These are phyloP conservation scores for Irpex lacteus DNA, from an alignment of 1,284 basidiomycete species.

Conservation along the genomic window DNA sequence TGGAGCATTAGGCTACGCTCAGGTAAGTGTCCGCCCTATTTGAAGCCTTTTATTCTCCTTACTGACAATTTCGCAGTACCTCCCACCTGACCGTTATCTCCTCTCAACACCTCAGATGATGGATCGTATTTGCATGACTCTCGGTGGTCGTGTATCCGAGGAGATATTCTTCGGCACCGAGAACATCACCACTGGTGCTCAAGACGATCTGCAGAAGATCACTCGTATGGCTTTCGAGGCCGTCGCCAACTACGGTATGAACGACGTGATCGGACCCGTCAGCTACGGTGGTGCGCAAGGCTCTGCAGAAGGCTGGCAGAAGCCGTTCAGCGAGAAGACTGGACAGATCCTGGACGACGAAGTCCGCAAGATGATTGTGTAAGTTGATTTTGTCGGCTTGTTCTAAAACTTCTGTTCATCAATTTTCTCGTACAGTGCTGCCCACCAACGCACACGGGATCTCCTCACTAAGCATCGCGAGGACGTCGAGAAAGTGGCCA, in stretches of 20 bases:
- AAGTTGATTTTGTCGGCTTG: conserved; percentile 24
- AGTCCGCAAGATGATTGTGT: conserved; percentile 95
- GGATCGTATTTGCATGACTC: conserved; percentile 98
- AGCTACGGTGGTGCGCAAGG: conserved; percentile 88
- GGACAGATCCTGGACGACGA: conserved; percentile 90
- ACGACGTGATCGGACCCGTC: conserved; percentile 90
- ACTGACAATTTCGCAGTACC: conserved; percentile 56
- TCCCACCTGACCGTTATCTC: conserved; percentile 95
- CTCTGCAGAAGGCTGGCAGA: conserved; percentile 88
- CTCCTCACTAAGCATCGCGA: conserved; percentile 81
- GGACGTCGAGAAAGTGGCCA: conserved; percentile 94
- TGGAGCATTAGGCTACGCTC: conserved; percentile 95
- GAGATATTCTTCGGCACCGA: conserved; percentile 96
- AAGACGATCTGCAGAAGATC: conserved; percentile 97
- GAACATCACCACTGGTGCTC: conserved; percentile 96
- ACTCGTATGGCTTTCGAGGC: conserved; percentile 98
- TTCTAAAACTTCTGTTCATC: no score
- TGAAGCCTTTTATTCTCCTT: no score
- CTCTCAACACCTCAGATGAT: conserved; percentile 93
- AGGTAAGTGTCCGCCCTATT: no score
- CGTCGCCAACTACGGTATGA: conserved; percentile 96
- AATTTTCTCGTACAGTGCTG: conserved; percentile 44
- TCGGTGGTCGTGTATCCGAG: conserved; percentile 97
- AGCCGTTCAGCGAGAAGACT: conserved; percentile 98
- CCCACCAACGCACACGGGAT: conserved; percentile 83